Evolutionary conservation across 2,329 filamentous ascomycete genomes (phyloP).

Genomic region (Ophiosphaerella korrae): DNA sequence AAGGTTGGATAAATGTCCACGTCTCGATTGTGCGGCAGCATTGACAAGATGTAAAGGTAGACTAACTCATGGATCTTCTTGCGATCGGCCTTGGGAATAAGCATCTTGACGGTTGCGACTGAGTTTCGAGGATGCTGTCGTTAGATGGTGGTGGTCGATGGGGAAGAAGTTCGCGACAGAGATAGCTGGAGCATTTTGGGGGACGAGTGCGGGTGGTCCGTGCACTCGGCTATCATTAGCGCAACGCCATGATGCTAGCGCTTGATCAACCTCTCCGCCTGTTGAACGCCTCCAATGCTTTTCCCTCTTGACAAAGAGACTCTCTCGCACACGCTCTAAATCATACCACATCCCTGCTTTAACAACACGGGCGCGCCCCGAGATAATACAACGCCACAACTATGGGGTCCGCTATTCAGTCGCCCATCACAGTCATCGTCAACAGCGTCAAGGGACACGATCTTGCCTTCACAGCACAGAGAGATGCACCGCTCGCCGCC

Average conservation of each 20-base stretch:
- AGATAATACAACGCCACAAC: background rate
- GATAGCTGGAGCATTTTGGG: constrained; percentile 13
- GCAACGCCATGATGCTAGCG: background rate
- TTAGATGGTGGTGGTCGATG: constrained; percentile 23
- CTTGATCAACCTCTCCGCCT: background rate
- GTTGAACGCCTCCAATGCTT: background rate
- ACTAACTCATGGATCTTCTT: constrained; percentile 99
- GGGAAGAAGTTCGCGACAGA: constrained; percentile 16
- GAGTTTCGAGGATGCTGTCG: constrained; percentile 30
- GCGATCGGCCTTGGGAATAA: constrained; percentile 99
- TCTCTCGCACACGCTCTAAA: background rate
- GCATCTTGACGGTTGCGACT: constrained; percentile 60
- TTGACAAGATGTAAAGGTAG: constrained; percentile 42
- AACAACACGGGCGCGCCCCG: background rate
- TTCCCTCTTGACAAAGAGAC: background rate
- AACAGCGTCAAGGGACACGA: constrained; percentile 83
- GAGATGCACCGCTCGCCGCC: constrained; percentile 69
- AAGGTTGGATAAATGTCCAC: constrained; percentile 37
- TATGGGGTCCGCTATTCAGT: constrained; percentile 32
- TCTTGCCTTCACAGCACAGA: constrained; percentile 77
- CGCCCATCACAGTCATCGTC: constrained; percentile 66
- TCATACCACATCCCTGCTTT: background rate
- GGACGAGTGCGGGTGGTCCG: constrained; percentile 10
- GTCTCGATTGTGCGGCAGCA: constrained; percentile 28
- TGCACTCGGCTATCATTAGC: background rate